Percentiles rank a stretch among this genome's conserved stretches.
Conservation (phyloP, 164 flowering plant species). For the Santalum album region DNA sequence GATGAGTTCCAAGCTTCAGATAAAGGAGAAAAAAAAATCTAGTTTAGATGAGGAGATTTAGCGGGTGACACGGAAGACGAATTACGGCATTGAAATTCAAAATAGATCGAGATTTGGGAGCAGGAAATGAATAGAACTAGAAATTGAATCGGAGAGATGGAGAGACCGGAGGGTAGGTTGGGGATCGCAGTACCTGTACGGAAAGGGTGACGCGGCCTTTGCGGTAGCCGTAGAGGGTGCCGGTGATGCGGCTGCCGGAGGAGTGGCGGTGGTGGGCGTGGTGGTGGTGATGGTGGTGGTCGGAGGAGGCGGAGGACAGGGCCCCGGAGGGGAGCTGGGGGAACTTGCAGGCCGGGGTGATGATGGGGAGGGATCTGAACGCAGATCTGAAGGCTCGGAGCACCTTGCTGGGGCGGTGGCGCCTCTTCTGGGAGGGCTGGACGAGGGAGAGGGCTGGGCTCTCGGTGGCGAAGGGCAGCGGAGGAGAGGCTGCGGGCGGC, state of each 20-base stretch:
- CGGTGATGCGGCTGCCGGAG: conserved; percentile 39
- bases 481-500: conserved; percentile 8
- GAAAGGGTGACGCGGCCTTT: conserved; percentile 52
- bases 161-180: too few relatives aligned
- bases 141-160: too few relatives aligned
- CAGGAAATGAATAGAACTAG: too few relatives aligned
- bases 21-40: too few relatives aligned
- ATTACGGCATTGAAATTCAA: too few relatives aligned
- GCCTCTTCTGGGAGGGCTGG: conserved; percentile 38
- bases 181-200: too few relatives aligned
- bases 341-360: conserved; percentile 52
- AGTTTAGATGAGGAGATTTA: too few relatives aligned
- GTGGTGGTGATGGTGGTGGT: conserved; percentile 19
- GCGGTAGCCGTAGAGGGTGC: conserved; percentile 70
- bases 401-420: conserved; percentile 24
- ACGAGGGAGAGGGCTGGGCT: conserved; percentile 23
- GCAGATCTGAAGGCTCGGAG: conserved; percentile 51
- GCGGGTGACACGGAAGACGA: too few relatives aligned
- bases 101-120: too few relatives aligned
- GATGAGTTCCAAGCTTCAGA: too few relatives aligned
- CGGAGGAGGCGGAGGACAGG: conserved; percentile 3
- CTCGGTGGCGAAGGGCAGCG: too few relatives aligned
- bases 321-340: conserved; percentile 21
- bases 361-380: conserved; percentile 64
- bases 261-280: neutral